Evolutionary conservation across 495 filamentous ascomycete species (phyloP), one percentile per base, ranked within the genome.

Genomic region (Cladorrhinum samala): DNA sequence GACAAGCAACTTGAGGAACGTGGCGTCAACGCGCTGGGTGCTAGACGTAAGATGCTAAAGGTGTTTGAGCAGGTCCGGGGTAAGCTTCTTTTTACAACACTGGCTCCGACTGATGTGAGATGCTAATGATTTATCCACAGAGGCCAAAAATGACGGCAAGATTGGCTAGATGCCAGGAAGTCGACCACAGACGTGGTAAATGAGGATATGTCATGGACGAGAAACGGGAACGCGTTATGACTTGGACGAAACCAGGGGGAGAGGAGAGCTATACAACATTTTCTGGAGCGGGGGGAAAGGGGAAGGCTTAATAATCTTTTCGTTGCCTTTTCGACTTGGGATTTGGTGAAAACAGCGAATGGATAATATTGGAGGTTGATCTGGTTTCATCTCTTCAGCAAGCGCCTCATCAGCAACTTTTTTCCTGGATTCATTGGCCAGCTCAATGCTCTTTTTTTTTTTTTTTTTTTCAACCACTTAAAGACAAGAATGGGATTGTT

Each of bases 41-140:
- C 93, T 17, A 78, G 93, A 53, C 88, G 91, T 70, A 98, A 98
- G 79, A 95, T 98, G 91, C 74, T 98, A 42, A 98, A 98, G 82
- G 93, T 95, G 23, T 96, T 96, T 70, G 91, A 94, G 63, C 92
- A 97, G 75, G 91, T 98, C 64, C 87, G 84, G 62, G 90, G 77
- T 79, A 69, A 58, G 62, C 67, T 16, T 17, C 1, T 40, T 38
- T 18, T 13, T 18, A 14, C 1, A 0, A 41, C 0, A 16, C 9
- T 54, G 9, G 5, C 33, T 17, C 38, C 27, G 5, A 38, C 9
- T 16, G 20, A 6, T 11, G 27, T 20, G 2, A 3, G 14, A 52
- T 42, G 45, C 56, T 65, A 42, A 65, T 52, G 3, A 3, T 1
- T 7, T 9, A 27, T 19, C 6, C n/a, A 43, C 56, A 66, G 63